Evolutionary conservation across 441 rosid genomes (phyloP).

Genomic region (Populus trichocarpa): DNA sequence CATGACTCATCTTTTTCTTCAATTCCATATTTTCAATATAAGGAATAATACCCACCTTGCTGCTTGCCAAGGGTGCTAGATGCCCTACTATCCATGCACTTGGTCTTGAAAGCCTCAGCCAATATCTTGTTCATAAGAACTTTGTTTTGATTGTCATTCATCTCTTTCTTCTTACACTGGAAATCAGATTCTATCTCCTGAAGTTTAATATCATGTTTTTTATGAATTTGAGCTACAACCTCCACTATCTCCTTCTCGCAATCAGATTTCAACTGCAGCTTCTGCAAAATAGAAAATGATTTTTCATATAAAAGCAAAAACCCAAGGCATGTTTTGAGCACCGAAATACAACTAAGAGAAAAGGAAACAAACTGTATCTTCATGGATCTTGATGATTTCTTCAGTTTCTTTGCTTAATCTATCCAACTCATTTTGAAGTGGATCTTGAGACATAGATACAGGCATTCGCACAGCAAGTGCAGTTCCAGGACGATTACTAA

Average conservation of each 20-base stretch:
- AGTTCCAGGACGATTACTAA: conserved; percentile 26
- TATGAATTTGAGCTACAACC: conserved; percentile 50
- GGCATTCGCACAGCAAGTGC: conserved; percentile 34
- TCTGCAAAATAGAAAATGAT: conserved; percentile 45
- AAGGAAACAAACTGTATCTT: conserved; percentile 48
- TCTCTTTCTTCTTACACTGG: conserved; percentile 32
- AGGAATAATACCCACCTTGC: conserved; percentile 44
- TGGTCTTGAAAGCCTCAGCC: conserved; percentile 66
- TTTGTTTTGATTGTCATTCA: conserved; percentile 36
- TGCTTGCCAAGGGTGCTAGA: conserved; percentile 26
- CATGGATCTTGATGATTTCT: conserved; percentile 33
- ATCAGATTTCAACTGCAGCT: conserved; percentile 40
- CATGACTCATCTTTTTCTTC: neutral
- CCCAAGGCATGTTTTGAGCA: neutral
- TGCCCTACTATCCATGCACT: conserved; percentile 46
- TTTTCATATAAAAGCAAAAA: neutral
- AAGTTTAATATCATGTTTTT: conserved; percentile 51
- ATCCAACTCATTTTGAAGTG: conserved; percentile 82
- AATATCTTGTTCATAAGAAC: conserved; percentile 64
- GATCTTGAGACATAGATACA: conserved; percentile 42
- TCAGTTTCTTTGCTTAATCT: conserved; percentile 55
- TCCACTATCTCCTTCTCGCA: conserved; percentile 67
- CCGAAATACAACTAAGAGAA: conserved; percentile 11
- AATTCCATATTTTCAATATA: neutral
- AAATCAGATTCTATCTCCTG: conserved; percentile 53